Percentiles rank a stretch among this genome's conserved stretches.
Evolutionary conservation across 73 alveolate species (phyloP).

Genomic region (Blepharisma japonicum): DNA sequence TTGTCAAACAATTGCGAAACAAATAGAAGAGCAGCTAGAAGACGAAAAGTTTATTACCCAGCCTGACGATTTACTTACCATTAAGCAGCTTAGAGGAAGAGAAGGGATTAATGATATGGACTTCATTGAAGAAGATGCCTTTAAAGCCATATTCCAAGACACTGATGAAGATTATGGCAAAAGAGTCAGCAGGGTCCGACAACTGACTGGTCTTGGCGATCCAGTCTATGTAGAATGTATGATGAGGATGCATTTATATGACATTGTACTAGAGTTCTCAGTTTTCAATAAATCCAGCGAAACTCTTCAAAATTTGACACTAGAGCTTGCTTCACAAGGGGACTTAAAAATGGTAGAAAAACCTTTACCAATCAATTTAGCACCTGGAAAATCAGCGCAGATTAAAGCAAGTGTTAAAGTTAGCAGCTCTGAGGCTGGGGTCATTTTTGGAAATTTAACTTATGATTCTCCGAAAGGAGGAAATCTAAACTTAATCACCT

Average conservation of each 20-base stretch:
- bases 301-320: slow-evolving; percentile 78
- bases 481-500: slow-evolving; percentile 67
- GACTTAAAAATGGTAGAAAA: slow-evolving; percentile 85
- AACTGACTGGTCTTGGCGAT: slow-evolving; percentile 92
- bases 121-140: slow-evolving; percentile 60
- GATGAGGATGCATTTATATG: slow-evolving; percentile 82
- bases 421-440: slow-evolving; percentile 83
- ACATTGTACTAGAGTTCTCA: slow-evolving; percentile 74
- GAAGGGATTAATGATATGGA: slow-evolving; percentile 63
- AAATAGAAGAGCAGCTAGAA: background rate
- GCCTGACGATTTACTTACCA: slow-evolving; percentile 57
- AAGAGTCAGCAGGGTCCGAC: slow-evolving; percentile 40
- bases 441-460: slow-evolving; percentile 86
- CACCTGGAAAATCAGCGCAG: slow-evolving; percentile 68
- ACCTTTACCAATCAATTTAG: slow-evolving; percentile 71
- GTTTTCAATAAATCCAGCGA: slow-evolving; percentile 78
- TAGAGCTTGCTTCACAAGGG: slow-evolving; percentile 80
- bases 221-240: slow-evolving; percentile 88
- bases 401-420: slow-evolving; percentile 79
- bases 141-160: slow-evolving; percentile 29
- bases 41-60: slow-evolving; percentile 26
- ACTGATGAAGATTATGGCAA: slow-evolving; percentile 47
- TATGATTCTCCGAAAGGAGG: slow-evolving; percentile 82
- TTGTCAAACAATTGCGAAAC: background rate
- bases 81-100: slow-evolving; percentile 67